Evolutionary conservation across 1,284 basidiomycete species (phyloP).

Genomic region (Inonotus obliquus): DNA sequence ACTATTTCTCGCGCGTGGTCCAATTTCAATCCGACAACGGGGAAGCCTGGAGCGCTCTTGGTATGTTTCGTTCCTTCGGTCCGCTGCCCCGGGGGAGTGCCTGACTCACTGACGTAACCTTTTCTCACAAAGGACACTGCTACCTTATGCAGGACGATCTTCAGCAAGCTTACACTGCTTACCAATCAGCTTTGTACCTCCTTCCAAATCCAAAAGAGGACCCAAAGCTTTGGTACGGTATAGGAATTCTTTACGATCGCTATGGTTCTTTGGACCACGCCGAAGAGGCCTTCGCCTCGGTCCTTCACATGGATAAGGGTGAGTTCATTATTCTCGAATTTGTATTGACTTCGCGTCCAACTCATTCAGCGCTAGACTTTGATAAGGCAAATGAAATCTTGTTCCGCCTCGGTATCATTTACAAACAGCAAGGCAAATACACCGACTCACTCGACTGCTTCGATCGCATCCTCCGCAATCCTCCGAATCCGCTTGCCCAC

Average conservation of each 20-base stretch:
- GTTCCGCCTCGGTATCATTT: conserved; percentile 97
- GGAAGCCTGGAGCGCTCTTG: conserved; percentile 92
- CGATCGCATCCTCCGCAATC: conserved; percentile 92
- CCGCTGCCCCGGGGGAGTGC: conserved; percentile 19
- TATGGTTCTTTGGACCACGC: conserved; percentile 98
- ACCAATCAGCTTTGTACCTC: conserved; percentile 96
- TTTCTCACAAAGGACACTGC: conserved; percentile 70
- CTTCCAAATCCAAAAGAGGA: conserved; percentile 97
- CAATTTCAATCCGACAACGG: conserved; percentile 88
- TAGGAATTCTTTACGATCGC: conserved; percentile 97
- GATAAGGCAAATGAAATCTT: conserved; percentile 99
- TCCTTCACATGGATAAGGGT: conserved; percentile 97
- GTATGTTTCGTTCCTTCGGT: conserved; percentile 37
- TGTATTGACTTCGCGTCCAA: conserved; percentile 34
- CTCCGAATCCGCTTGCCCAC: conserved; percentile 91
- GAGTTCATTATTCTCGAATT: conserved; percentile 22
- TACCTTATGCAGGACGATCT: conserved; percentile 99
- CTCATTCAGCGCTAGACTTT: conserved; percentile 59
- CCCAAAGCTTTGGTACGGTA: conserved; percentile 99
- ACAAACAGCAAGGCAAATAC: conserved; percentile 98
- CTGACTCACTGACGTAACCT: conserved; percentile 17
- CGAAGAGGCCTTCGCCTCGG: conserved; percentile 96
- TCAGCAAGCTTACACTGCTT: conserved; percentile 97
- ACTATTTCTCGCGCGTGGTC: conserved; percentile 91
- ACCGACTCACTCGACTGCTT: conserved; percentile 85